Base-by-base conservation (phyloP, 176 grass and related monocot species). In the Stipa capillata region DNA sequence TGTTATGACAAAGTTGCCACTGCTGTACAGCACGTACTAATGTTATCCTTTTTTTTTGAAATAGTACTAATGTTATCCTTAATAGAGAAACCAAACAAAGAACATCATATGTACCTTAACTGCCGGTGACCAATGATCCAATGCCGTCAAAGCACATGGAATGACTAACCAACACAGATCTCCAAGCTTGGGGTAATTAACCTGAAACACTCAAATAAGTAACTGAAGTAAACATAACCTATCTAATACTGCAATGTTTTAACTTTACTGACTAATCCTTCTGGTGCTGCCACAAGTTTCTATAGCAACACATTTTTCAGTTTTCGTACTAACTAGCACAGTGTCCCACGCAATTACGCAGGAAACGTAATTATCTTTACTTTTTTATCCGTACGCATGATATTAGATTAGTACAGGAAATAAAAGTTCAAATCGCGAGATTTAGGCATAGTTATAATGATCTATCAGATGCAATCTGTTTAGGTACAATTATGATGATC, bases 111-210 rank as follows among this genome's bases (percentile, higher is more conserved):
- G 15, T 85, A 90, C 93, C 87, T 97, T 97, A 65, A 93, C 87
- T 73, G 90, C 87, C 17, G 85, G 75, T 53, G 90, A 90, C 93
- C 93, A 97, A 82, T 97, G 93, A 88, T 97, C 93, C 72, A 97
- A 74, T 49, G 82, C 58, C 4, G 85, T 93, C 66, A 93, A 70
- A 50, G 93, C 93, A 86, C 93, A 97, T 2, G 90, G 87, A 42
- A 88, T 88, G 25, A 93, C 76, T 76, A 92, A 65, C 87, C 79
- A 88, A 55, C 83, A 88, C 25, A 97, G 51, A 41, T 86, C 85
- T 0, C 85, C 87, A 52, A 97, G 73, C 73, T 88, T 84, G 44
- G 93, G 93, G 63, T 88, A 85, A 73, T 14, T 54, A 42, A 93
- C 85, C 90, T 93, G 74, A 81, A 80, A 60, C 23, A 77, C 54